Conservation (phyloP, 1,284 basidiomycete genomes). For the Puccinia coronata region DNA sequence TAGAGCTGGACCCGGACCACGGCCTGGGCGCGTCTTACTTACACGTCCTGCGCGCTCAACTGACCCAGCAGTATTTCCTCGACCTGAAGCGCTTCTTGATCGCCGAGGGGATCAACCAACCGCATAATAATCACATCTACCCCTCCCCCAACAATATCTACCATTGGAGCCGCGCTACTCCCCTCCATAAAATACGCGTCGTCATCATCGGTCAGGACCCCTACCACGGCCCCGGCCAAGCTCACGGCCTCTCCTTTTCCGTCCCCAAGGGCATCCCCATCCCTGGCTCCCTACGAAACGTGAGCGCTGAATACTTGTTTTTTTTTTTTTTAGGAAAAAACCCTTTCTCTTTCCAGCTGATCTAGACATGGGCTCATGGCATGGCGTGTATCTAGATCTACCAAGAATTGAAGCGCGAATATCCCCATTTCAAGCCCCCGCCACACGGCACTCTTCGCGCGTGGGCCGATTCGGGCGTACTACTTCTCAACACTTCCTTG, state of each 20-base stretch:
- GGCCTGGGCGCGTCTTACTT: conserved; percentile 36
- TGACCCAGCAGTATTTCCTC: conserved; percentile 41
- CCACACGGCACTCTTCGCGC: conserved; percentile 55
- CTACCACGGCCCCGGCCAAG: conserved; percentile 59
- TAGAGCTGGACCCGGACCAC: conserved; percentile 34
- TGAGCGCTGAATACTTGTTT: too few relatives aligned
- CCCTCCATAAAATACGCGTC: conserved; percentile 56
- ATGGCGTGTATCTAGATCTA: too few relatives aligned
- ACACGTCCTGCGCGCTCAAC: conserved; percentile 18
- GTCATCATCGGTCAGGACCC: conserved; percentile 59
- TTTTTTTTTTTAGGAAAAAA: too few relatives aligned
- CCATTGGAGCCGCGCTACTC: conserved; percentile 58
- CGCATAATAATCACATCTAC: conserved; percentile 16
- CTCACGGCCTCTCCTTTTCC: conserved; percentile 57
- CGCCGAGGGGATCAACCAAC: conserved; percentile 29
- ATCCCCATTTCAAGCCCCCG: conserved; percentile 50
- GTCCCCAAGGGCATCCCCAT: conserved; percentile 56
- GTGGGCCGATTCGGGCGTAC: conserved; percentile 58
- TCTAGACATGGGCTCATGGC: too few relatives aligned
- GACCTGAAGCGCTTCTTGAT: conserved; percentile 40
- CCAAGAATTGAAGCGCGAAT: conserved; percentile 46
- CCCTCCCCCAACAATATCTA: conserved; percentile 52
- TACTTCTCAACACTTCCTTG: conserved; percentile 58
- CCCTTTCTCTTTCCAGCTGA: too few relatives aligned
- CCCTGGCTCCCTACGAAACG: conserved; percentile 57